Evolutionary conservation across 129 eudicot genomes (phyloP), one percentile per base, ranked within the genome.

Genomic region (Lactuca sativa): DNA sequence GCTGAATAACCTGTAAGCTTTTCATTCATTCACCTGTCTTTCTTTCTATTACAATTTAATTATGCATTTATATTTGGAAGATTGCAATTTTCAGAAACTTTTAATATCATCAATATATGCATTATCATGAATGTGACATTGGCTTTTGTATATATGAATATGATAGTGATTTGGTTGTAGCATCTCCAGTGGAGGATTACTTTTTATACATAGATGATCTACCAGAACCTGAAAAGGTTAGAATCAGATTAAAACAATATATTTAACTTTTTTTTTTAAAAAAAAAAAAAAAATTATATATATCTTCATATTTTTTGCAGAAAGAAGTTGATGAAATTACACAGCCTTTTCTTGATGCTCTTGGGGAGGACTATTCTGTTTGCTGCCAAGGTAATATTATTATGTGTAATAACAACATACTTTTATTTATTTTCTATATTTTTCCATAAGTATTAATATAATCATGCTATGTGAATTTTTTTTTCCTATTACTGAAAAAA

Each of bases 1-100:
- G 88, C 84, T 87, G 62, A 95, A 95, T 83, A 95, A 95, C 80
- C 99, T 95, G 99, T 90, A 85, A 95, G 99, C 85, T 30, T 66
- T 12, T n/a, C n/a, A n/a, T n/a, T 66, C 38, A 21, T 72, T 38
- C 17, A 30, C 7, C 61, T 21, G 21, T 21, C 21, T n/a, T 66
- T 67, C 44, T 31, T 74, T 16, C 21, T 62, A n/a, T 67, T 25
- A 1, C 2, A 33, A 33, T 64, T 64, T 71, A n/a, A 31, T 7
- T 76, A 51, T 60, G 10, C 9, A 30, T 36, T 59, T 5, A 43
- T 43, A 43, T 41, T 41, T 41, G 11, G 12, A 41, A 41, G 9
- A 41, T 7, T 8, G 13, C 4, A 43, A 43, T 43, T 8, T 43
- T 43, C 2, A 43, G 7, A 43, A 43, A 25, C 30, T 25, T 25